Percentiles rank a stretch among this genome's conserved stretches.
Conservation (phyloP, 371 early-diverging fungal species). For the Rhizopus microsporus region DNA sequence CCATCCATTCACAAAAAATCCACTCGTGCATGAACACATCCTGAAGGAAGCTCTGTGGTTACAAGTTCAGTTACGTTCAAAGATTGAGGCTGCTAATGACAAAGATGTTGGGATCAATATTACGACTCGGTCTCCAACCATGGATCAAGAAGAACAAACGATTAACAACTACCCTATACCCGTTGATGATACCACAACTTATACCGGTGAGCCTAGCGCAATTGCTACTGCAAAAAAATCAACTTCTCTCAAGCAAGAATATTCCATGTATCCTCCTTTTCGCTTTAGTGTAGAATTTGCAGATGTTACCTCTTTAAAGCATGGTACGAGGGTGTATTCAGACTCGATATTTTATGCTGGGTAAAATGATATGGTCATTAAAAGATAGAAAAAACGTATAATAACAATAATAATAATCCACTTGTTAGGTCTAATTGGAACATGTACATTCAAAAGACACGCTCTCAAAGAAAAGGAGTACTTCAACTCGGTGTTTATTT, state of each 20-base stretch:
- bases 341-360: conserved; percentile 61
- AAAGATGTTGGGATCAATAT: conserved; percentile 37
- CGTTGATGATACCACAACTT: conserved; percentile 55
- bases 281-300: conserved; percentile 61
- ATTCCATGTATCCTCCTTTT: conserved; percentile 55
- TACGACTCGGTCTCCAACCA: conserved; percentile 17
- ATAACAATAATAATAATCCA: conserved; percentile 1
- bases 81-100: conserved; percentile 48
- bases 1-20: conserved; percentile 43
- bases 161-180: conserved; percentile 39
- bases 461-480: conserved; percentile 39
- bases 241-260: conserved; percentile 8
- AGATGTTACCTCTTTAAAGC: conserved; percentile 36
- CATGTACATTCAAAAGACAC: conserved; percentile 57
- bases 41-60: conserved; percentile 59
- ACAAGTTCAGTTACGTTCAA: conserved; percentile 48
- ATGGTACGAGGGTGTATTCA: conserved; percentile 46
- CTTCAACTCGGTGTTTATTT: conserved; percentile 54
- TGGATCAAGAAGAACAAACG: conserved; percentile 3
- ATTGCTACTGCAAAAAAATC: conserved; percentile 17
- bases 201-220: conserved; percentile 46
- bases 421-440: conserved; percentile 59
- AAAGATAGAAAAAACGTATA: background rate
- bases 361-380: conserved; percentile 23
- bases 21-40: conserved; percentile 34